A percentile compares a stretch with the other conserved stretches of the same genome.
These are phyloP conservation scores for Eremothecium cymbalariae DNA, from an alignment of 1,139 yeast genomes.

Conservation along the genomic window DNA sequence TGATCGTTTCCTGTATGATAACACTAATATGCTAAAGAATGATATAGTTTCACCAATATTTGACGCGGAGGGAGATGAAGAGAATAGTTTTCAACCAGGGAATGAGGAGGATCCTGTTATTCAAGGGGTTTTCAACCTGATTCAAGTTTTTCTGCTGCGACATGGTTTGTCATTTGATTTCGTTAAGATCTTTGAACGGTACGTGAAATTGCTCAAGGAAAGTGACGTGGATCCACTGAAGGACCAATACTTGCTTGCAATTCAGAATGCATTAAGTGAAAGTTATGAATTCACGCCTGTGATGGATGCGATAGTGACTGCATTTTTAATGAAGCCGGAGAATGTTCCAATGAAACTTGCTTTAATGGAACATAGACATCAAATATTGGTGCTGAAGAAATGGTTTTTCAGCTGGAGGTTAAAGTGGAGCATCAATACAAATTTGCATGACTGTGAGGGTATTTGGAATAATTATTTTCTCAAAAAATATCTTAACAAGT, in stretches of 20 bases:
- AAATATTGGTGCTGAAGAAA: conserved; percentile 9
- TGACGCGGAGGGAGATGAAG: neutral
- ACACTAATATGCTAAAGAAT: neutral
- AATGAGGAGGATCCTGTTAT: conserved; percentile 10
- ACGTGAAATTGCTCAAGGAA: conserved; percentile 15
- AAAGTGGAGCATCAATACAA: conserved; percentile 9
- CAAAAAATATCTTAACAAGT: conserved; percentile 13
- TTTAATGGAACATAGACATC: conserved; percentile 13
- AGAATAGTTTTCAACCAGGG: too few species aligned
- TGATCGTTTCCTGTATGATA: neutral
- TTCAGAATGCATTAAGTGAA: conserved; percentile 19
- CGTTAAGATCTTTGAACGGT: conserved; percentile 19
- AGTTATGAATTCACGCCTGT: conserved; percentile 16
- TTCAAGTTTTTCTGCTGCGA: conserved; percentile 21
- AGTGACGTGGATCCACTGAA: conserved; percentile 17
- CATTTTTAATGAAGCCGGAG: conserved; percentile 20
- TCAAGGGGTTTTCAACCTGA: conserved; percentile 15
- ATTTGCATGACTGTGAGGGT: conserved; percentile 12
- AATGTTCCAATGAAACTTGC: conserved; percentile 21
- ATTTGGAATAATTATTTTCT: conserved; percentile 15
- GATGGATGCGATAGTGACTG: conserved; percentile 18
- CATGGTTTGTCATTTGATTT: conserved; percentile 23
- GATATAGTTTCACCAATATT: conserved; percentile 2
- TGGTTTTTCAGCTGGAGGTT: conserved; percentile 17
- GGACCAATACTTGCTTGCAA: conserved; percentile 18